A percentile compares a stretch with the other conserved stretches of the same genome.
Conservation (phyloP, 176 grass and related monocot genomes). For the Melocanna baccifera region DNA sequence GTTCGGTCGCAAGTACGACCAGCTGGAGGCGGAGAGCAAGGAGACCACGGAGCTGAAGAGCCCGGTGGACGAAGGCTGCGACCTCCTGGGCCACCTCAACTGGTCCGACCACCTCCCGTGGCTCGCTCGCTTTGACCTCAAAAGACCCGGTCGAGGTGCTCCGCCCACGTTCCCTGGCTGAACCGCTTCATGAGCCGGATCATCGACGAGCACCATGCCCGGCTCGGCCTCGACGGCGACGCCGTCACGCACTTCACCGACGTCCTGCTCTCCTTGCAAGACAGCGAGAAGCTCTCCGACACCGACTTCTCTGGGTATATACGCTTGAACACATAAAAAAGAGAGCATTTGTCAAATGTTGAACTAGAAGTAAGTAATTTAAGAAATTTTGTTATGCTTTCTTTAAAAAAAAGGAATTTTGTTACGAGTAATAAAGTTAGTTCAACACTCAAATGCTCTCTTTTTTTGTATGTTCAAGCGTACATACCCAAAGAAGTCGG, state of each 20-base stretch:
- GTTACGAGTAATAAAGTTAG: neutral
- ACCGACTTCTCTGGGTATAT: conserved; percentile 72
- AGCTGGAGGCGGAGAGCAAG: neutral
- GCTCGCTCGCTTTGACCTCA: conserved; percentile 49
- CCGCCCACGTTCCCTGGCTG: conserved; percentile 48
- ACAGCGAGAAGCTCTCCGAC: conserved; percentile 61
- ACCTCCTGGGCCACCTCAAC: conserved; percentile 41
- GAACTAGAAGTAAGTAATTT: too few species aligned
- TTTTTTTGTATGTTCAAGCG: neutral
- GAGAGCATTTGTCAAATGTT: too few species aligned
- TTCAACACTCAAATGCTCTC: neutral
- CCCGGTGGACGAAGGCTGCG: conserved; percentile 70
- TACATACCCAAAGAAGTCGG: too few species aligned
- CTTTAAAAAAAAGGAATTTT: too few species aligned
- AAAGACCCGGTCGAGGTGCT: conserved; percentile 37
- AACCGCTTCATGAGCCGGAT: conserved; percentile 56
- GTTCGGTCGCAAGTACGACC: conserved; percentile 55
- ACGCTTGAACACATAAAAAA: neutral
- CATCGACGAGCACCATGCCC: conserved; percentile 54
- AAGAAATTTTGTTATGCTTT: too few species aligned
- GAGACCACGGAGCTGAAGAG: conserved; percentile 52
- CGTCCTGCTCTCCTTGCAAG: conserved; percentile 72
- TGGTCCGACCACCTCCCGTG: too few species aligned
- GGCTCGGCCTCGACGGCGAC: neutral
- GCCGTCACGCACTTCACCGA: conserved; percentile 51